Base-by-base conservation (phyloP, 176 grass and related monocot species). In the Raddia distichophylla region DNA sequence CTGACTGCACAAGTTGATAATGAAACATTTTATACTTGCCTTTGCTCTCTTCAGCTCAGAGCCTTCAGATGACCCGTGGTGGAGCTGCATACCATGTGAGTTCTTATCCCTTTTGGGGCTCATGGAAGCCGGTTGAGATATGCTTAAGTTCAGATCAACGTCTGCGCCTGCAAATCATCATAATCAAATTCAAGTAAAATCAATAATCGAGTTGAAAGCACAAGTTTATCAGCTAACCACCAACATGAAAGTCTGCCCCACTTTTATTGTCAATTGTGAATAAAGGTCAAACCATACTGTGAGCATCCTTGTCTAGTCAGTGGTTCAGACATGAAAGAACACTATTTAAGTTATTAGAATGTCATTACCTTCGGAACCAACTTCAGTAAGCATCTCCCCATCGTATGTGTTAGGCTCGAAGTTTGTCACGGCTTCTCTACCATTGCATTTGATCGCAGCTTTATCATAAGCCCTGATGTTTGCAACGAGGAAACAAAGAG, bases 391-490 rank as follows among this genome's bases (percentile, higher is more conserved):
- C 62, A 92, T 67, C 80, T 99, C 93, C 6, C 76, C 91, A 27
- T 99, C 87, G 22, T 99, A 99, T 32, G 85, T 81, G 83, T 89
- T 92, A 3, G 90, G 84, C 76, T 99, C 93, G 61, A 99, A 99
- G 72, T 99, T 99, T 2, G 97, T 96, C 50, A 99, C 93, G 14
- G 97, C 97, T 49, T 99, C 97, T 85, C 93, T 81, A 49, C 97
- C 97, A 5, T 99, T 99, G 86, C 93, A 96, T 82, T 99, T 99
- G 71, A 99, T 93, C 10, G 97, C 97, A 5, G 97, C 97, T 80
- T 99, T 96, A 81, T 99, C 97, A 43, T 99, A 99, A 76, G 97
- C 93, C 89, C 97, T 99, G 83, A 69, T 84, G 60, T 93, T 63
- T 7, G 19, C 53, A 85, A 81, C 7, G 44, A 82, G 64, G 71